Conservation (phyloP, 225 moss, liverwort and hornwort species). For the Lunularia cruciata region DNA sequence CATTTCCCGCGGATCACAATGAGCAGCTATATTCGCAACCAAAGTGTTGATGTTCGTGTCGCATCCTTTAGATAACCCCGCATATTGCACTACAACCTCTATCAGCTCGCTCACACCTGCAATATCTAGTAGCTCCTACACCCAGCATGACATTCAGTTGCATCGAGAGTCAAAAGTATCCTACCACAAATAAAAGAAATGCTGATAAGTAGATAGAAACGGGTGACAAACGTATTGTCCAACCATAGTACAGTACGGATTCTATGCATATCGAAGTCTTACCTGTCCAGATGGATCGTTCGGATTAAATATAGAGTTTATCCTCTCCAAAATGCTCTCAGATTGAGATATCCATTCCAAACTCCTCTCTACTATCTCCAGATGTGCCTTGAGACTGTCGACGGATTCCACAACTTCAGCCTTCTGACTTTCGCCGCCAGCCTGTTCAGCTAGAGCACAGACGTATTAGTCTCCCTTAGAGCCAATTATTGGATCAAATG, state of each 20-base stretch:
- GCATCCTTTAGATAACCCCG: slow-evolving; percentile 28
- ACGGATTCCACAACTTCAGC: too few relatives aligned
- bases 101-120: slow-evolving; percentile 28
- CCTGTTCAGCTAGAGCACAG: too few relatives aligned
- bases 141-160: slow-evolving; percentile 1
- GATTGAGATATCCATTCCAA: slow-evolving; percentile 27
- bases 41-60: slow-evolving; percentile 17
- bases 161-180: neutral
- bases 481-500: too few relatives aligned
- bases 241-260: too few relatives aligned
- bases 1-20: slow-evolving; percentile 40
- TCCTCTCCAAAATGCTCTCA: slow-evolving; percentile 23
- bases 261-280: neutral
- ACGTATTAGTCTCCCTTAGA: too few relatives aligned
- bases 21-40: slow-evolving; percentile 25
- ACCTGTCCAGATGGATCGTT: slow-evolving; percentile 36
- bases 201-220: too few relatives aligned
- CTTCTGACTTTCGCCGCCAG: too few relatives aligned
- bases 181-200: neutral
- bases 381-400: slow-evolving; percentile 12
- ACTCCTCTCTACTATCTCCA: slow-evolving; percentile 7
- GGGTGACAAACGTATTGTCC: too few relatives aligned
- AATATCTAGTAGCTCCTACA: slow-evolving; percentile 34
- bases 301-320: slow-evolving; percentile 26
- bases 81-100: slow-evolving; percentile 26